Base-by-base conservation (phyloP, 2,329 filamentous ascomycete genomes). In the Eutypa lata region DNA sequence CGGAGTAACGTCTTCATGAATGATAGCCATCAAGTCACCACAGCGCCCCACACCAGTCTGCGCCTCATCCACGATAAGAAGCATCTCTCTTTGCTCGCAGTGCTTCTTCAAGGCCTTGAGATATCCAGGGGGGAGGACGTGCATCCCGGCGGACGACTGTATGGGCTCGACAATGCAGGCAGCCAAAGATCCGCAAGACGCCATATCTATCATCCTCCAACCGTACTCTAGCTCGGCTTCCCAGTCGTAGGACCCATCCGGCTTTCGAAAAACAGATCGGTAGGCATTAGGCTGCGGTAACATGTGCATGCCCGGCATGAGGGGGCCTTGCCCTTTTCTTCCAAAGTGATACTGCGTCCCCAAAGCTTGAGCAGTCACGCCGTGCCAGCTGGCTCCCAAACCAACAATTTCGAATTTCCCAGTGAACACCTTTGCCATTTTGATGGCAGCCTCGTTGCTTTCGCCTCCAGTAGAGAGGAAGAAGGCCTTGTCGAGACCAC, bases 351-450 rank as follows among this genome's bases (percentile, higher is more conserved):
- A 86, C 40, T 81, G 79, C 0, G 81, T 78, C 1, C 75, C 76
- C 1, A 76, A 68, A 0, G 83, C 76, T 14, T 75, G 78, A 1
- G 75, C 75, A 0, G 83, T 87, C 53, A 88, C 72, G 16, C 84
- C 84, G 64, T 88, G 84, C 72, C 78, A 88, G 33, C 78, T 81
- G 0, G 78, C 78, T 0, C 75, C 76, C 18, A 87, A 70, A 0
- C 74, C 84, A 5, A 87, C 81, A 48, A 88, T 77, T 62, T 88
- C 83, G 59, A 83, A 87, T 49, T 84, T 86, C 1, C 83, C 82
- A 0, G 84, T 88, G 60, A 78, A 84, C 10, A 77, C 70, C 59
- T 88, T 88, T 3, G 84, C 84, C 58, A 88, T 74, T 52, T 83
- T 81, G 53, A 88, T 83, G 2, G 84, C 84, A 3, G 82, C 82